phyloP scores from a whole-genome alignment of 441 rosid species.

The Euphorbia celastroides region DNA sequence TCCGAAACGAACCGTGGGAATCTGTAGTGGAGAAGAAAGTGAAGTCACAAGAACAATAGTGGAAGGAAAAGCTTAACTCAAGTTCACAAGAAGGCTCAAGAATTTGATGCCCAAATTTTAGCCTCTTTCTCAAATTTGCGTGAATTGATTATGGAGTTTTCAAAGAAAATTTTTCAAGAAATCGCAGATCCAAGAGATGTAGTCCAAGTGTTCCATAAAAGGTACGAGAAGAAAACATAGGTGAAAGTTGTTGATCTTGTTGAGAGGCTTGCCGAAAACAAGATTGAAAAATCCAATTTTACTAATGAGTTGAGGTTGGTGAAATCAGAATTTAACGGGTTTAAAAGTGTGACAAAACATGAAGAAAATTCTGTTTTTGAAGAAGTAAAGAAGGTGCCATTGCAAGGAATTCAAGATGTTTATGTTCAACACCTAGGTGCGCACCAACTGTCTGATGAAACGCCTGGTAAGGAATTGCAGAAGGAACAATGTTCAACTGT shows the following conservation, averaged over 20 bases:
- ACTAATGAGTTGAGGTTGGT: not conserved
- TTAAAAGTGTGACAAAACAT: not conserved
- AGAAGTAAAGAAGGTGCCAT: not conserved
- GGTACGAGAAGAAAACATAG: not conserved
- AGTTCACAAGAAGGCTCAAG: no score
- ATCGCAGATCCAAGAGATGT: no score
- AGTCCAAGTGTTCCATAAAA: no score
- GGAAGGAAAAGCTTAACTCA: no score
- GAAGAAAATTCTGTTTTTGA: not conserved
- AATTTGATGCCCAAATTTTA: no score
- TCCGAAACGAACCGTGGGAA: no score
- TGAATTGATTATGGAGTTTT: no score
- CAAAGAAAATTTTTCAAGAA: no score
- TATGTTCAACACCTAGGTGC: not conserved
- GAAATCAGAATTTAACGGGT: not conserved
- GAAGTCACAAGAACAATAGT: no score
- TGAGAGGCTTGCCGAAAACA: not conserved
- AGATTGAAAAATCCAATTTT: not conserved
- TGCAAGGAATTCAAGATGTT: not conserved
- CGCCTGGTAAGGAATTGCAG: not conserved
- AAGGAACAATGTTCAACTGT: no score
- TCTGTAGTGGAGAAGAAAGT: no score
- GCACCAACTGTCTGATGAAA: not conserved
- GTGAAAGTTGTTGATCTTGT: not conserved
- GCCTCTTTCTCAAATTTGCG: no score